Conservation (phyloP, 306 rosid genomes). For the Abrus pulchellus region DNA sequence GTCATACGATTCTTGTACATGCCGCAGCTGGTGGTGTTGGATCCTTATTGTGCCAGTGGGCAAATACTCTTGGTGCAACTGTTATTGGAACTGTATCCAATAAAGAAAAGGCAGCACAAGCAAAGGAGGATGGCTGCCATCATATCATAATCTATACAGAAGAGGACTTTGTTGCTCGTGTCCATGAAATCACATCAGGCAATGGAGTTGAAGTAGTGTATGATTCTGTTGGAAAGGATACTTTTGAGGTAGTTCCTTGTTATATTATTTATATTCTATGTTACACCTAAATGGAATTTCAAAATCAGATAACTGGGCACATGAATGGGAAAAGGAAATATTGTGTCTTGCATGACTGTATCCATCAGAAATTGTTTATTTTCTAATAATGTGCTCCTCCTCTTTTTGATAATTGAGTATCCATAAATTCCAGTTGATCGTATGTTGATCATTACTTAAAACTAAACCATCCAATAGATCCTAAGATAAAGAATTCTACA, state of each 20-base stretch:
- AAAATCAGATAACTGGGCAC: conserved; percentile 1
- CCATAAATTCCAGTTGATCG: neutral
- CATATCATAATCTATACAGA: conserved; percentile 71
- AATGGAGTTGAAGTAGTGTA: conserved; percentile 85
- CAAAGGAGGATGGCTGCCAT: conserved; percentile 84
- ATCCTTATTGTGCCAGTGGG: conserved; percentile 88
- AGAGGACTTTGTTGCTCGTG: conserved; percentile 79
- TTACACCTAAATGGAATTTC: neutral
- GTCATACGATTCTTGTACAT: conserved; percentile 75
- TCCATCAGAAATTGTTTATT: neutral
- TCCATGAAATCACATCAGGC: conserved; percentile 75
- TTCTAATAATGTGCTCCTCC: neutral
- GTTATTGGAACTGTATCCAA: conserved; percentile 82
- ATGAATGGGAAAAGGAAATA: neutral
- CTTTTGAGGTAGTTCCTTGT: conserved; percentile 66
- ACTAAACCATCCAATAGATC: conserved; percentile 25
- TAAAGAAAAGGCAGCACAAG: conserved; percentile 76
- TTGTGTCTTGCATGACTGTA: neutral
- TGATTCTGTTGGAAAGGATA: conserved; percentile 85
- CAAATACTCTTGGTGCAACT: conserved; percentile 80
- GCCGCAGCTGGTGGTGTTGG: conserved; percentile 96
- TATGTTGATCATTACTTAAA: neutral
- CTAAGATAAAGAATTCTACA: neutral
- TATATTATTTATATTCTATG: neutral
- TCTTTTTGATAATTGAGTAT: neutral